Evolutionary conservation across 1,284 basidiomycete species (phyloP).

Genomic region (Pascua guehoae): DNA sequence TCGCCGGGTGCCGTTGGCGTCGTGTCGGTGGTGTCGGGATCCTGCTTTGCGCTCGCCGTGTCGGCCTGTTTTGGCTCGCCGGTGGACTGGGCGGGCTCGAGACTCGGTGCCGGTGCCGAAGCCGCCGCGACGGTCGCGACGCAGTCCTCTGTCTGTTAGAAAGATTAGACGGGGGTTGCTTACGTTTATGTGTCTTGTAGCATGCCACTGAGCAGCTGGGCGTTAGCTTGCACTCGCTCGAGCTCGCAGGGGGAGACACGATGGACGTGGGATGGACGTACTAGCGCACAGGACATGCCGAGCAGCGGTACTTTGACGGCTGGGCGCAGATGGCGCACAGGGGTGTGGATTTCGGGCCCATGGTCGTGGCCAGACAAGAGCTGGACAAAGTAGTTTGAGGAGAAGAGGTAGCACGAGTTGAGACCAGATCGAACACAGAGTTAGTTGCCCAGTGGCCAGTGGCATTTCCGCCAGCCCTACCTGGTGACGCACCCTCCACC

Average conservation of each 20-base stretch:
- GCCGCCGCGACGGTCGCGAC: neutral
- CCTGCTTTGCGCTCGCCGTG: neutral
- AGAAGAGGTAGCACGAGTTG: neutral
- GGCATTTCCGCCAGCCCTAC: no score
- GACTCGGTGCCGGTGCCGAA: constrained; percentile 7
- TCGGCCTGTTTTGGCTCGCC: neutral
- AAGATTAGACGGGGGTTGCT: neutral
- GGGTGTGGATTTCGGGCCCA: constrained; percentile 9
- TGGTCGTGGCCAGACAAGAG: neutral
- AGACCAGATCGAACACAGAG: no score
- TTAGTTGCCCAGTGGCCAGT: no score
- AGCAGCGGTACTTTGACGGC: constrained; percentile 43
- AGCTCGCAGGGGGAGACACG: constrained; percentile 6
- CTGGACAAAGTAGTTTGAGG: neutral
- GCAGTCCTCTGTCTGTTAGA: constrained; percentile 8
- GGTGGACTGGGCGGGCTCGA: neutral
- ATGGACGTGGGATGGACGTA: constrained; percentile 5
- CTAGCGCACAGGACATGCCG: constrained; percentile 44
- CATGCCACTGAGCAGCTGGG: constrained; percentile 47
- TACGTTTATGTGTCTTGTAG: constrained; percentile 47
- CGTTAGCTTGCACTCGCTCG: neutral
- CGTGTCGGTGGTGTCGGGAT: constrained; percentile 5
- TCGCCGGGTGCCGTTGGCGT: neutral
- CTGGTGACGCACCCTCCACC: neutral
- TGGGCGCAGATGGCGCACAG: constrained; percentile 35